These are phyloP conservation scores for Pichia sp. DNA, from an alignment of 1,139 yeast genomes.

Conservation along the genomic window DNA sequence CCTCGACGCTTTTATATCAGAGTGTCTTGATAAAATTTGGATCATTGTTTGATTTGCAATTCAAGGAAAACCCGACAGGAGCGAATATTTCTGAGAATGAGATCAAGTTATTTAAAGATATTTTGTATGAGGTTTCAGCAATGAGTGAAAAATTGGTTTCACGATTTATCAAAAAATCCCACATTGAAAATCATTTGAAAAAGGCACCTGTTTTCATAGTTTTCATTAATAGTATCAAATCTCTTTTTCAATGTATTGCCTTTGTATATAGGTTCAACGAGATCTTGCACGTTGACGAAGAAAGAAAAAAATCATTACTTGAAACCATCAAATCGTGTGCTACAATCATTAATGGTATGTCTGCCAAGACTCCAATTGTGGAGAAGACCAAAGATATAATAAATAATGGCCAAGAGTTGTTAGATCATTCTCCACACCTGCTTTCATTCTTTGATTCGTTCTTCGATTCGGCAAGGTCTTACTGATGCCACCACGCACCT, in stretches of 20 bases:
- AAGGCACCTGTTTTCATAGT: slow-evolving; percentile 25
- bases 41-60: slow-evolving; percentile 22
- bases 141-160: slow-evolving; percentile 22
- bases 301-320: slow-evolving; percentile 10
- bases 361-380: slow-evolving; percentile 14
- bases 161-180: slow-evolving; percentile 20
- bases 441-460: slow-evolving; percentile 24
- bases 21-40: slow-evolving; percentile 26
- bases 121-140: slow-evolving; percentile 21
- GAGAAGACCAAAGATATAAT: slow-evolving; percentile 18
- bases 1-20: slow-evolving; percentile 28
- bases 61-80: slow-evolving; percentile 17
- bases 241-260: slow-evolving; percentile 28
- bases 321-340: slow-evolving; percentile 12
- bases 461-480: slow-evolving; percentile 20
- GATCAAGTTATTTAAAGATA: slow-evolving; percentile 20
- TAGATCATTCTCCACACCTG: slow-evolving; percentile 19
- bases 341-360: slow-evolving; percentile 8
- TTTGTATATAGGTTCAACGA: slow-evolving; percentile 21
- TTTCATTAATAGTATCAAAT: slow-evolving; percentile 27
- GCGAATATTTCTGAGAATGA: slow-evolving; percentile 20
- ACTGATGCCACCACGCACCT: background rate
- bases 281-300: slow-evolving; percentile 13
- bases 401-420: slow-evolving; percentile 19
- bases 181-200: slow-evolving; percentile 18